Percentiles rank a stretch among this genome's conserved stretches.
phyloP scores from a whole-genome alignment of 2,329 filamentous ascomycete genomes.

The Graphilbum sp. region DNA sequence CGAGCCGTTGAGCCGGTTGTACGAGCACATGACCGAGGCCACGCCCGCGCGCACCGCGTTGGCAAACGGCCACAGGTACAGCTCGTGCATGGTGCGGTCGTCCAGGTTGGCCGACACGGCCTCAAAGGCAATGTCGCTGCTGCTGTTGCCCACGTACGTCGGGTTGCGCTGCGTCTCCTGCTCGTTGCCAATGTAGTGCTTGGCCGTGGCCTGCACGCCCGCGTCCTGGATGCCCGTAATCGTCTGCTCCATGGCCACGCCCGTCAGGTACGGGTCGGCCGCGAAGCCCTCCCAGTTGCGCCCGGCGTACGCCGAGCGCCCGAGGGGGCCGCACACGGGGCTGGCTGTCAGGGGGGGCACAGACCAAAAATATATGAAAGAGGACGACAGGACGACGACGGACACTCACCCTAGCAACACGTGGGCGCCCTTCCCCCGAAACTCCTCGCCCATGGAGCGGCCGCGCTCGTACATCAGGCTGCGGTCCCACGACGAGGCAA shows the following conservation, averaged over 20 bases:
- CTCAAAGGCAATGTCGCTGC: constrained; percentile 23
- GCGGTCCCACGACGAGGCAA: constrained; percentile 61
- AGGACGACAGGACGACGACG: no score
- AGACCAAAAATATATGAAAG: no score
- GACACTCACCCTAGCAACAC: constrained; percentile 39
- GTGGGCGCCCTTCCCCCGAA: constrained; percentile 57
- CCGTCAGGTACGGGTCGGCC: constrained; percentile 53
- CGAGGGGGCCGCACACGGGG: constrained; percentile 54
- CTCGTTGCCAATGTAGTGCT: constrained; percentile 61
- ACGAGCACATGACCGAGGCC: constrained; percentile 55
- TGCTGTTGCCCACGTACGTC: constrained; percentile 38
- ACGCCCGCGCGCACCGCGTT: constrained; percentile 51
- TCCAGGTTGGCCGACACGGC: constrained; percentile 27
- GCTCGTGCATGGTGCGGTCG: constrained; percentile 51
- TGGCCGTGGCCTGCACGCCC: constrained; percentile 69
- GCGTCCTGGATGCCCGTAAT: constrained; percentile 68
- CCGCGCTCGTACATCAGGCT: constrained; percentile 51
- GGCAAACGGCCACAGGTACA: constrained; percentile 52
- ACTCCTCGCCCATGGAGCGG: constrained; percentile 53
- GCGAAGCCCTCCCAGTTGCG: constrained; percentile 66
- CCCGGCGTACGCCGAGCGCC: constrained; percentile 55
- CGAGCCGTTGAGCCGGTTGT: constrained; percentile 54
- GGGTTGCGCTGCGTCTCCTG: constrained; percentile 50
- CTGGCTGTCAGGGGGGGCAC: no score
- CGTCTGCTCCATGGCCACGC: constrained; percentile 53